Evolutionary conservation across 2,329 filamentous ascomycete genomes (phyloP), one percentile per base, ranked within the genome.

Genomic region (Cladosporium sphaerospermum): DNA sequence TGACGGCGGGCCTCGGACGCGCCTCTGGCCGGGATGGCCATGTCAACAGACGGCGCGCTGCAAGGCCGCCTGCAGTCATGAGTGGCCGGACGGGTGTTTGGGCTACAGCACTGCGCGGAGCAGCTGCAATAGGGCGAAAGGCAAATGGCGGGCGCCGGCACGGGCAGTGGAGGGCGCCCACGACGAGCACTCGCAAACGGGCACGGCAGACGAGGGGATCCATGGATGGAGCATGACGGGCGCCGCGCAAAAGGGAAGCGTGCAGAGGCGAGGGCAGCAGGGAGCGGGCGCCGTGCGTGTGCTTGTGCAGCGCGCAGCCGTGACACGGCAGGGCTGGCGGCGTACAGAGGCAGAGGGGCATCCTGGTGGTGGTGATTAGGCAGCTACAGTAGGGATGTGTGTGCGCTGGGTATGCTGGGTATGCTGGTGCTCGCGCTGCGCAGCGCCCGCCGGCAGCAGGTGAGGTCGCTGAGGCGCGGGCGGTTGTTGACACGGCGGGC

Each of bases 51-150:
- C 36, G 46, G 28, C n/a, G 31, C 16, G 39, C 46, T 42, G 46
- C 23, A 42, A 42, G 46, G 23, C 46, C 19, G 28, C n/a, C 46
- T 49, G 37, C 36, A 14, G 19, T 16, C 34, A 39, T 49, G 46
- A 49, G 46, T 49, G 46, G 46, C 46, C 46, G 16, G 46, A n/a
- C 37, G 10, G 23, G 37, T 42, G 46, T 49, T 48, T 39, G 33
- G 46, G 19, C 37, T 49, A 49, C 46, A 23, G 46, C 23, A 34
- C 19, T 48, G 34, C 45, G 10, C 18, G 23, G 23, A 28, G 23
- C n/a, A 49, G 16, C 37, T 14, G 19, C 37, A 16, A 49, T 49
- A 34, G 46, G 39, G 13, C 37, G 37, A 42, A 49, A 49, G 46
- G 46, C 46, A 49, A 49, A 16, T 23, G 28, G 23, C 23, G 23